Percentiles rank a stretch among this genome's conserved stretches.
phyloP scores from a whole-genome alignment of 192 early-diverging fungal species.

The Rhizophagus clarus region DNA sequence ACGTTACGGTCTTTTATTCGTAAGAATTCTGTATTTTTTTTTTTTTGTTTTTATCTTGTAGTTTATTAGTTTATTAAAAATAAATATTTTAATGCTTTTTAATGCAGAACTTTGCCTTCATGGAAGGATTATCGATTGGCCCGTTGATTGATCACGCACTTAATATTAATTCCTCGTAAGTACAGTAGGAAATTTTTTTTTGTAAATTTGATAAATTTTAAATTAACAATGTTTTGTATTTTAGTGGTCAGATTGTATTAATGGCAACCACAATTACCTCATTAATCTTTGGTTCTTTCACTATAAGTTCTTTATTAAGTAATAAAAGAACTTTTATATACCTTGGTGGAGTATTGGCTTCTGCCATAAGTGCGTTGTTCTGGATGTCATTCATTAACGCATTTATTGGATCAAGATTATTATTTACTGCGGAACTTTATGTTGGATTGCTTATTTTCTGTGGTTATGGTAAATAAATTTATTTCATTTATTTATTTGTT shows the following conservation, averaged over 20 bases:
- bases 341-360: slow-evolving; percentile 45
- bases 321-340: slow-evolving; percentile 26
- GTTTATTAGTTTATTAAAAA: neutral
- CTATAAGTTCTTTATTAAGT: slow-evolving; percentile 39
- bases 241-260: slow-evolving; percentile 32
- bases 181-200: neutral
- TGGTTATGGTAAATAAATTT: slow-evolving; percentile 35
- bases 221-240: neutral
- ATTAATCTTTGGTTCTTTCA: slow-evolving; percentile 46
- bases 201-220: no score
- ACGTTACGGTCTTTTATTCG: slow-evolving; percentile 27
- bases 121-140: slow-evolving; percentile 36
- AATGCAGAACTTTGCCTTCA: slow-evolving; percentile 25
- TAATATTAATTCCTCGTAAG: slow-evolving; percentile 5
- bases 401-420: slow-evolving; percentile 36
- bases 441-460: slow-evolving; percentile 50
- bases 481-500: neutral
- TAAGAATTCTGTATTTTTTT: neutral
- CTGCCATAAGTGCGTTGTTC: slow-evolving; percentile 31
- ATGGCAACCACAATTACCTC: slow-evolving; percentile 28
- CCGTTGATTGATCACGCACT: slow-evolving; percentile 21
- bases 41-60: neutral
- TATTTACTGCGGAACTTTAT: slow-evolving; percentile 48
- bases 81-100: neutral
- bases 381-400: slow-evolving; percentile 41